A percentile compares a stretch with the other conserved stretches of the same genome.
Conservation (phyloP, 139 green algal species). For the Microglena sp. region DNA sequence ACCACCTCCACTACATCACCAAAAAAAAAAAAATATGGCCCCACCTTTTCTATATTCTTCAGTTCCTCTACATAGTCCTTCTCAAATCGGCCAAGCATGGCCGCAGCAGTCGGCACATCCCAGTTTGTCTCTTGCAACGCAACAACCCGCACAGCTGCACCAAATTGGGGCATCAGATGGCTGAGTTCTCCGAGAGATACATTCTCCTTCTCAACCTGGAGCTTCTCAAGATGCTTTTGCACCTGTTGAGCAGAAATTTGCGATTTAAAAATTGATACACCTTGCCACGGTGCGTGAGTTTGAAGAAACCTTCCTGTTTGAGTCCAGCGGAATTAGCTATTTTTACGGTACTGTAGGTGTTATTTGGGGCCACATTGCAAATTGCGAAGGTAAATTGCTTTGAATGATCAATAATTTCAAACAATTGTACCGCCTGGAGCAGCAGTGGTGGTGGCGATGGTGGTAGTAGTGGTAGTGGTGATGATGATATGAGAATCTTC, state of each 20-base stretch:
- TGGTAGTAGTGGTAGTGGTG: too few species aligned
- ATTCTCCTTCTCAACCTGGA: slow-evolving; percentile 64
- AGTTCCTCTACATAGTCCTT: slow-evolving; percentile 34
- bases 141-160: slow-evolving; percentile 39
- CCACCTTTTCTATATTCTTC: slow-evolving; percentile 31
- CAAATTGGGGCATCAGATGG: slow-evolving; percentile 52
- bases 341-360: too few species aligned
- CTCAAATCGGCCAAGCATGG: slow-evolving; percentile 47
- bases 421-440: neutral
- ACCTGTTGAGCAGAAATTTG: slow-evolving; percentile 22
- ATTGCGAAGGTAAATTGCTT: neutral
- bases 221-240: slow-evolving; percentile 51
- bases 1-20: neutral
- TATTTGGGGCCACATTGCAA: too few species aligned
- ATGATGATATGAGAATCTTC: too few species aligned
- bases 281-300: neutral
- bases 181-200: slow-evolving; percentile 47
- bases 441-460: too few species aligned
- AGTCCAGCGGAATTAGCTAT: too few species aligned
- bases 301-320: too few species aligned
- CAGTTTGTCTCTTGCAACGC: slow-evolving; percentile 58
- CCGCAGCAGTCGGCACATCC: slow-evolving; percentile 46
- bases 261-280: neutral
- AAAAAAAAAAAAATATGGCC: too few species aligned
- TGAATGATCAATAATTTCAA: neutral